A percentile compares a stretch with the other conserved stretches of the same genome.
Evolutionary conservation across 192 early-diverging fungal genomes (phyloP).

Genomic region (Gryganskiella cystojenkinii): DNA sequence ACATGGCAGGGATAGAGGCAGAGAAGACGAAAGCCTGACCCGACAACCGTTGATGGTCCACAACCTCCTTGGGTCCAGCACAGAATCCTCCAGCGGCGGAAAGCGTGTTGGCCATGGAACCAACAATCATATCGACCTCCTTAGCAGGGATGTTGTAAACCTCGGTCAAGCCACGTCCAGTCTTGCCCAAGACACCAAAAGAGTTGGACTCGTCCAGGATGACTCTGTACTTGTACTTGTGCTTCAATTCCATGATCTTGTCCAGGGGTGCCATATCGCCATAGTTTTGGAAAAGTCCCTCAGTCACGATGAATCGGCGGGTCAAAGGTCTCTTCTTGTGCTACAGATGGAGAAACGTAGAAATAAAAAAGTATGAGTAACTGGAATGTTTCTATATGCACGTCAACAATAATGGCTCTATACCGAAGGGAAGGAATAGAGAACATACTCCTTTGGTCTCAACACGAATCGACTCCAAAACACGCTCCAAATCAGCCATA

Average conservation of each 20-base stretch:
- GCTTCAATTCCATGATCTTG: constrained; percentile 87
- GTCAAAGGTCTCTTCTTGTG: constrained; percentile 82
- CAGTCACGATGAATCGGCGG: constrained; percentile 93
- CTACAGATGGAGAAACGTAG: constrained; percentile 31
- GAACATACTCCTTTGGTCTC: constrained; percentile 67
- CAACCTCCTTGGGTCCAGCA: constrained; percentile 84
- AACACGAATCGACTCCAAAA: constrained; percentile 78
- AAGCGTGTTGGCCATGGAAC: constrained; percentile 82
- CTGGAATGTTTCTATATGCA: no score
- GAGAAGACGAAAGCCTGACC: constrained; percentile 93
- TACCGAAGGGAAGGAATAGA: no score
- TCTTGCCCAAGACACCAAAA: constrained; percentile 87
- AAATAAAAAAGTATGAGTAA: constrained; percentile 5
- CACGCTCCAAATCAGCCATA: constrained; percentile 91
- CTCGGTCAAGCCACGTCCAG: constrained; percentile 90
- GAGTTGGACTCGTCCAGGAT: constrained; percentile 94
- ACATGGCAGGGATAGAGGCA: constrained; percentile 93
- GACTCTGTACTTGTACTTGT: constrained; percentile 95
- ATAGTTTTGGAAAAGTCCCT: constrained; percentile 89
- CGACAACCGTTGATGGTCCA: constrained; percentile 92
- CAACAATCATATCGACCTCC: constrained; percentile 91
- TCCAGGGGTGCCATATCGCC: constrained; percentile 90
- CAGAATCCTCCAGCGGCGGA: constrained; percentile 94
- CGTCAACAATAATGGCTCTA: no score
- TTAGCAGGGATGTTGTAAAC: constrained; percentile 77